Evolutionary conservation across 306 rosid species (phyloP).

Genomic region (Trifolium pratense): DNA sequence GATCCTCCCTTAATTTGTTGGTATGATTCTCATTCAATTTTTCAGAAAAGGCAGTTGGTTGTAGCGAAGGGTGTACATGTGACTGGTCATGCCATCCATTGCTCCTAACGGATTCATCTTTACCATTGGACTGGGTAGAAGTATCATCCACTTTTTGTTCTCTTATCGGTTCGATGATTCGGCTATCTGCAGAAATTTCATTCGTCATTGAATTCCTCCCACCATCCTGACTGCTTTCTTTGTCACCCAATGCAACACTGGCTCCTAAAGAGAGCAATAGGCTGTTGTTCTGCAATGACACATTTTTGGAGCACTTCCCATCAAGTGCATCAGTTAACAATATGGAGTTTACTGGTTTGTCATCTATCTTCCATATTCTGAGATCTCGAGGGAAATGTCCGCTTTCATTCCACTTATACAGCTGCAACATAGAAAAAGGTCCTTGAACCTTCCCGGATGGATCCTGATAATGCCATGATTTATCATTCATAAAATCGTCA

Average conservation of each 20-base stretch:
- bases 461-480: conserved; percentile 84
- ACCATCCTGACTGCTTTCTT: conserved; percentile 50
- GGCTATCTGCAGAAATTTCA: conserved; percentile 41
- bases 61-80: conserved; percentile 49
- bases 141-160: conserved; percentile 52
- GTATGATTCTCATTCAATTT: conserved; percentile 44
- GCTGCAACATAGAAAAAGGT: conserved; percentile 72
- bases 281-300: conserved; percentile 42
- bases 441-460: conserved; percentile 89
- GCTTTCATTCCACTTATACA: conserved; percentile 70
- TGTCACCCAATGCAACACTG: conserved; percentile 44
- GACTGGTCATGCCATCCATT: conserved; percentile 55
- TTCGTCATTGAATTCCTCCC: conserved; percentile 45
- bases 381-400: conserved; percentile 78
- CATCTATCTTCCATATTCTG: conserved; percentile 79
- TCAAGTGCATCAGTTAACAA: conserved; percentile 66
- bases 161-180: conserved; percentile 43
- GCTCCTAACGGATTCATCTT: conserved; percentile 56
- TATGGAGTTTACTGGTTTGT: conserved; percentile 60
- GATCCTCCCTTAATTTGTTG: conserved; percentile 51
- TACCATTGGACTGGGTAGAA: conserved; percentile 47
- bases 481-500: conserved; percentile 56
- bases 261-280: conserved; percentile 53
- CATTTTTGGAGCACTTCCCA: conserved; percentile 54
- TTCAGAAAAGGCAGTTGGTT: conserved; percentile 50